A percentile compares a stretch with the other conserved stretches of the same genome.
Evolutionary conservation across 1,284 basidiomycete species (phyloP).

Genomic region (Tranzscheliella williamsii): DNA sequence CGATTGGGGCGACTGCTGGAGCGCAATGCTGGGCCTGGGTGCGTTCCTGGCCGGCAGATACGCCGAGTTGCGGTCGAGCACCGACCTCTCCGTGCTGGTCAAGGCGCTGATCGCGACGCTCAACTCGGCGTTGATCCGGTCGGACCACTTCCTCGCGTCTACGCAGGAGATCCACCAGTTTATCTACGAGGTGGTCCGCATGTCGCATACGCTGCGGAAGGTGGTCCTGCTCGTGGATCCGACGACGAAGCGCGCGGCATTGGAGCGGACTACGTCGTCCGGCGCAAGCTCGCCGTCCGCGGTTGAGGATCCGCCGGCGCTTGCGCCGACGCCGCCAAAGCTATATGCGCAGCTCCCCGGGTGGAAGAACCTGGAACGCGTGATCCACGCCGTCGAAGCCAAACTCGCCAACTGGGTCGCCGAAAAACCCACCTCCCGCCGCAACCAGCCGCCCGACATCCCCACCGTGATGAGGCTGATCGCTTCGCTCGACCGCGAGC

Average conservation of each 20-base stretch:
- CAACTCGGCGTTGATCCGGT: conserved; percentile 34
- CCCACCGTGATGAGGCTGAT: conserved; percentile 33
- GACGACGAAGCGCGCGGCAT: too few relatives aligned
- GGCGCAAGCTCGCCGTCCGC: neutral
- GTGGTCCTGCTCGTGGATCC: conserved; percentile 23
- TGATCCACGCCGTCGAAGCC: conserved; percentile 38
- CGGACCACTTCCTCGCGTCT: conserved; percentile 37
- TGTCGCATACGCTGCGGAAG: conserved; percentile 17
- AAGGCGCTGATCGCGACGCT: conserved; percentile 39
- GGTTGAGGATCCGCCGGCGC: neutral
- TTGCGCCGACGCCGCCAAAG: conserved; percentile 15
- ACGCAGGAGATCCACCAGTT: conserved; percentile 42
- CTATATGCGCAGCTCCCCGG: conserved; percentile 20
- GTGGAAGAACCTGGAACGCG: conserved; percentile 31
- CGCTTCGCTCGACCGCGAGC: conserved; percentile 35
- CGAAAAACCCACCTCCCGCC: conserved; percentile 15
- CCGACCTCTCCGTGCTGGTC: conserved; percentile 28
- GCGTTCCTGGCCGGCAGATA: conserved; percentile 37
- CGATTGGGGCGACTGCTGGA: conserved; percentile 52
- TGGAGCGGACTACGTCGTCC: neutral
- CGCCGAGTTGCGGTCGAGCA: conserved; percentile 24
- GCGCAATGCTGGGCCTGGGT: conserved; percentile 32
- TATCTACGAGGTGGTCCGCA: conserved; percentile 49
- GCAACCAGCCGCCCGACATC: conserved; percentile 26
- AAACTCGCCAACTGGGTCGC: conserved; percentile 32